Evolutionary conservation across 1,284 basidiomycete species (phyloP).

Genomic region (Fomitopsis schrenkii): DNA sequence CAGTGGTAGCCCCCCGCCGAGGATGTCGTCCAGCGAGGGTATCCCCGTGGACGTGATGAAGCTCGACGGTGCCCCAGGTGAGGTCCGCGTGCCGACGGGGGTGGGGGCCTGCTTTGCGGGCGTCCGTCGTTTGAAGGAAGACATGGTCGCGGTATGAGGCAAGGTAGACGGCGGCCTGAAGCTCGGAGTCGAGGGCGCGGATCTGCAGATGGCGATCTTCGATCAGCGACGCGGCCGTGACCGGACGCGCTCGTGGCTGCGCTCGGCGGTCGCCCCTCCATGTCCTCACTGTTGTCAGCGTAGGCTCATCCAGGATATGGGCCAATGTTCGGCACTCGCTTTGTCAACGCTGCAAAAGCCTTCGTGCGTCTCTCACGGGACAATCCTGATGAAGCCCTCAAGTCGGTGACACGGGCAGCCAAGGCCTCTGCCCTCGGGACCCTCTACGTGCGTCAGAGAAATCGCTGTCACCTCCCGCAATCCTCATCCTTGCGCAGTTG

Average conservation of each 20-base stretch:
- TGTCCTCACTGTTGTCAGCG: neutral
- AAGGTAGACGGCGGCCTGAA: neutral
- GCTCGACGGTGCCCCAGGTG: constrained; percentile 57
- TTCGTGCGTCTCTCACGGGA: neutral
- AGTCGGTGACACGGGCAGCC: neutral
- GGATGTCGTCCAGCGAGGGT: constrained; percentile 92
- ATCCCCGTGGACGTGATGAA: constrained; percentile 83
- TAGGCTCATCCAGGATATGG: neutral
- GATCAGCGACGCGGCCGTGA: neutral
- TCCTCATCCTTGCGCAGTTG: constrained; percentile 28
- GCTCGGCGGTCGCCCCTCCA: neutral
- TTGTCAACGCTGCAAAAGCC: neutral
- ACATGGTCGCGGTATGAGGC: constrained; percentile 45
- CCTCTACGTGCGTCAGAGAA: constrained; percentile 5
- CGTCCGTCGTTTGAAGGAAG: constrained; percentile 79
- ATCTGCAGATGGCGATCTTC: neutral
- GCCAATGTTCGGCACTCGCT: constrained; percentile 1
- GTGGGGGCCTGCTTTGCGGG: constrained; percentile 36
- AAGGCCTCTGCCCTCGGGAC: neutral
- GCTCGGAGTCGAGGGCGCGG: neutral
- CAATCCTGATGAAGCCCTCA: neutral
- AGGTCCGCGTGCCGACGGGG: constrained; percentile 60
- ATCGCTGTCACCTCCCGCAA: neutral
- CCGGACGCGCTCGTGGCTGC: neutral
- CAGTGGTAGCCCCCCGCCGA: constrained; percentile 90